These are phyloP conservation scores for Misopates orontium DNA, from an alignment of 257 asterid species.

Conservation along the genomic window DNA sequence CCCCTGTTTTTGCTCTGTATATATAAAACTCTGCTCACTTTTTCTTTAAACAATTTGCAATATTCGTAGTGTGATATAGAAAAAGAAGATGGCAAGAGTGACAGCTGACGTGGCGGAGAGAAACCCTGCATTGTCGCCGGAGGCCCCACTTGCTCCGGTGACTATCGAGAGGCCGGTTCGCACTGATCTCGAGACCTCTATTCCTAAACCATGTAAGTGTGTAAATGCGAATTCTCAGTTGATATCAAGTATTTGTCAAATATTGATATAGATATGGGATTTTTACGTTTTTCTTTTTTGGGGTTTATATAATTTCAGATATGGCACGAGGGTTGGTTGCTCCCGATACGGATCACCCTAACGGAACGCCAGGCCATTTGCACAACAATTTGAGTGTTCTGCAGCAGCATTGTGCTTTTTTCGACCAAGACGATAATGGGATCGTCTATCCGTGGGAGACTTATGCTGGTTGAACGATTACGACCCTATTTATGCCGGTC, in stretches of 20 bases:
- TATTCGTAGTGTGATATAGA: background rate
- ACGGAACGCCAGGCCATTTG: conserved; percentile 68
- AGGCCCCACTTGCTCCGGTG: conserved; percentile 81
- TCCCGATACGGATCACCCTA: conserved; percentile 73
- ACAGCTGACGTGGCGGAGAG: conserved; percentile 42
- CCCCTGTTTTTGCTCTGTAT: background rate
- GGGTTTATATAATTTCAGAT: conserved; percentile 36
- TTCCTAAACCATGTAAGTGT: conserved; percentile 88
- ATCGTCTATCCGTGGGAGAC: conserved; percentile 84
- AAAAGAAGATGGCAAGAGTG: conserved; percentile 23
- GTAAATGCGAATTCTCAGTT: too few species aligned
- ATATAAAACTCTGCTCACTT: background rate
- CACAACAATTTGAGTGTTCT: conserved; percentile 65
- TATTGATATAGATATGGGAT: too few species aligned
- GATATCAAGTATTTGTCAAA: too few species aligned
- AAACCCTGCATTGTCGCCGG: conserved; percentile 48
- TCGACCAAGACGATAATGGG: conserved; percentile 77
- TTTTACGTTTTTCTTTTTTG: background rate
- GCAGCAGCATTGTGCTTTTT: conserved; percentile 85
- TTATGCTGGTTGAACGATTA: conserved; percentile 28
- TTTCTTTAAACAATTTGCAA: background rate
- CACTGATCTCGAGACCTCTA: conserved; percentile 59
- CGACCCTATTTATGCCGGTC: background rate
- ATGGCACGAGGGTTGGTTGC: conserved; percentile 74
- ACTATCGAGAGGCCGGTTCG: conserved; percentile 61